phyloP scores from a whole-genome alignment of 2,329 filamentous ascomycete genomes.

The Botrytis fragariae region DNA sequence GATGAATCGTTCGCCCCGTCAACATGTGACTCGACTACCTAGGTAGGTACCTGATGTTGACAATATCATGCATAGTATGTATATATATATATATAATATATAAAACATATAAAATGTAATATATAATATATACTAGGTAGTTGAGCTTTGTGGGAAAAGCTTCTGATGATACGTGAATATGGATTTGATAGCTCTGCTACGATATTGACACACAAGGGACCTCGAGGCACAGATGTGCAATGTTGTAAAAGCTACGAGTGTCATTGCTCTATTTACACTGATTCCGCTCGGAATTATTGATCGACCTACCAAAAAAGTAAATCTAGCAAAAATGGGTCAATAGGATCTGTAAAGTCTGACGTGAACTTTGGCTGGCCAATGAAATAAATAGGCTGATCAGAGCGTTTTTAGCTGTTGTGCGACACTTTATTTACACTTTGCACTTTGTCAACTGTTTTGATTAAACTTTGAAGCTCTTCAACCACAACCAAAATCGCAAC shows the following conservation, averaged over 20 bases:
- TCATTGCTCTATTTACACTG: not conserved
- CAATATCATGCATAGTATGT: not conserved
- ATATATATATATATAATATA: too few relatives aligned
- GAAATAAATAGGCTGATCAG: not conserved
- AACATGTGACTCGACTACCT: not conserved
- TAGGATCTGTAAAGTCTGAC: not conserved
- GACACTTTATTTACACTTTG: not conserved
- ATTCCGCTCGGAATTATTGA: not conserved
- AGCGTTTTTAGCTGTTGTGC: not conserved
- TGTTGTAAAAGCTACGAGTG: not conserved
- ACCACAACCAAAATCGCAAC: too few relatives aligned
- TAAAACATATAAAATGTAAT: too few relatives aligned
- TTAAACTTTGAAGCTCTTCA: not conserved
- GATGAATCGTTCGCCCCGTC: not conserved
- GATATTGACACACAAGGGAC: not conserved
- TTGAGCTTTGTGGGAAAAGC: not conserved
- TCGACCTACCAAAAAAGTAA: not conserved
- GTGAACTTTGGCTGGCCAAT: not conserved
- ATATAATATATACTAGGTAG: not conserved
- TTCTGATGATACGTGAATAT: not conserved
- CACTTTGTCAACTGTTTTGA: not conserved
- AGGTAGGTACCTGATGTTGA: not conserved
- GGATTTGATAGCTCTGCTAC: not conserved
- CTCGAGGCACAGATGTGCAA: not conserved
- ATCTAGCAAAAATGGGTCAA: not conserved